phyloP scores from a whole-genome alignment of 2,329 filamentous ascomycete genomes.

The Fusarium nygamai region DNA sequence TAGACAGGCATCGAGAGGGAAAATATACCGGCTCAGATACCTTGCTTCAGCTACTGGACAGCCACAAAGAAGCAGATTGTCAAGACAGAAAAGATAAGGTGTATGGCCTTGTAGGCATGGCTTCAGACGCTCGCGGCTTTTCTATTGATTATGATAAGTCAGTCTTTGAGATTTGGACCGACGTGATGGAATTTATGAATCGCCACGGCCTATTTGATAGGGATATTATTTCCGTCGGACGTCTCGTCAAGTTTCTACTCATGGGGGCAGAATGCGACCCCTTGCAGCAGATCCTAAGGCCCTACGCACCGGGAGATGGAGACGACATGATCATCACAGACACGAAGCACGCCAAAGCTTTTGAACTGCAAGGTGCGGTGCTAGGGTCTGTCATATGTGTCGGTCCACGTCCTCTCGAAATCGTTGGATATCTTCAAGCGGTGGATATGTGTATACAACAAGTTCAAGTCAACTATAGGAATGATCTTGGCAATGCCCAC shows the following conservation, averaged over 20 bases:
- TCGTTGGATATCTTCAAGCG: background rate
- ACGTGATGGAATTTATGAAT: background rate
- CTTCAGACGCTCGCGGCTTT: background rate
- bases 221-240: accelerated
- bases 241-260: background rate
- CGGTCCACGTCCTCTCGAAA: background rate
- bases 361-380: background rate
- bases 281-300: background rate
- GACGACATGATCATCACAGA: background rate
- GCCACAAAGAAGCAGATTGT: background rate
- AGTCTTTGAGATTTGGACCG: background rate
- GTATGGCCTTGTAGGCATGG: background rate
- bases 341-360: background rate
- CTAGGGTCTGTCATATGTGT: background rate
- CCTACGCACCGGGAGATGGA: background rate
- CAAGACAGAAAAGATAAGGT: background rate
- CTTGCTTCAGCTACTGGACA: background rate
- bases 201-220: accelerated
- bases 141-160: background rate
- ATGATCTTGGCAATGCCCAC: background rate
- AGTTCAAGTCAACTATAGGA: background rate
- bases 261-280: background rate
- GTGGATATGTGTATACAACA: background rate
- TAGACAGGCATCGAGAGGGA: background rate
- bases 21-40: background rate